A percentile compares a stretch with the other conserved stretches of the same genome.
phyloP scores from a whole-genome alignment of 345 rosid species.

The Raphanus sativus region DNA sequence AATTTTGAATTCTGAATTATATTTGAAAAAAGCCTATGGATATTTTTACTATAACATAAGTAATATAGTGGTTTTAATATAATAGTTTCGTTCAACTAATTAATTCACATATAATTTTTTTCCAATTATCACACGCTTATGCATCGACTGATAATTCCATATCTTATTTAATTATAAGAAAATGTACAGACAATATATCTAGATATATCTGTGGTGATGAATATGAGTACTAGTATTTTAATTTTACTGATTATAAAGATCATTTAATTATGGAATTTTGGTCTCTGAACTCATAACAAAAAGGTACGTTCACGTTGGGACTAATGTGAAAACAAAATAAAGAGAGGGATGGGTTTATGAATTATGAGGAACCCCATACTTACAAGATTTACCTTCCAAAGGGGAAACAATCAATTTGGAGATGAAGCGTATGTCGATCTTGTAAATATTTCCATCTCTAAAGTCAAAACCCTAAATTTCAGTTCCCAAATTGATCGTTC shows the following conservation, averaged over 20 bases:
- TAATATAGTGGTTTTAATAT: not conserved
- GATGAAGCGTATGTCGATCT: slow-evolving; percentile 32
- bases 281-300: slow-evolving; percentile 31
- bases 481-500: slow-evolving; percentile 33
- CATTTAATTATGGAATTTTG: not conserved
- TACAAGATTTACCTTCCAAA: slow-evolving; percentile 28
- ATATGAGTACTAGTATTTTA: not conserved
- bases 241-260: not conserved
- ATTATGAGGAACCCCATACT: slow-evolving; percentile 37
- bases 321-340: slow-evolving; percentile 28
- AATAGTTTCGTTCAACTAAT: not conserved
- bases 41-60: not conserved
- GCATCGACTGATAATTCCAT: not conserved
- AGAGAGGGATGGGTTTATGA: slow-evolving; percentile 36
- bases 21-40: too few species aligned
- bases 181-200: not conserved
- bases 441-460: slow-evolving; percentile 32
- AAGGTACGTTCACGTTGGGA: slow-evolving; percentile 34
- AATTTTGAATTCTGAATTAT: too few species aligned
- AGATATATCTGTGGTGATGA: slow-evolving; percentile 11
- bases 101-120: not conserved
- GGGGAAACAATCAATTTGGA: slow-evolving; percentile 33
- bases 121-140: slow-evolving; percentile 15
- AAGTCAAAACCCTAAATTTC: slow-evolving; percentile 43
- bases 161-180: not conserved